These are phyloP conservation scores for Leavenworthia alabamica DNA, from an alignment of 345 rosid genomes.

Conservation along the genomic window DNA sequence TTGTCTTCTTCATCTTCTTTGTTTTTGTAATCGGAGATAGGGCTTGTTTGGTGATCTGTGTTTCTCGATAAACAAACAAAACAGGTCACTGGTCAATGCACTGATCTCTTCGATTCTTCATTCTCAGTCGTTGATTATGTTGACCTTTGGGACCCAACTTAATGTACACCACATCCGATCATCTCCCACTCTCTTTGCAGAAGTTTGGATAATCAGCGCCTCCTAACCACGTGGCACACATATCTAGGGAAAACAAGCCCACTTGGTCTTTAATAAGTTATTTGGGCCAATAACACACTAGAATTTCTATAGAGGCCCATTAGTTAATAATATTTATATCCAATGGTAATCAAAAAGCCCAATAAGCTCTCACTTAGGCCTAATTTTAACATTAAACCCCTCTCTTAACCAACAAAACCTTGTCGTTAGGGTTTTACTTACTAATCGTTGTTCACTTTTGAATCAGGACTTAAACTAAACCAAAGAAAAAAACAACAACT, in stretches of 20 bases:
- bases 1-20: slow-evolving; percentile 14
- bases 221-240: slow-evolving; percentile 21
- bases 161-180: no score
- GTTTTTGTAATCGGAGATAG: slow-evolving; percentile 28
- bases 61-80: slow-evolving; percentile 36
- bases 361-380: background rate
- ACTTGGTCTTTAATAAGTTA: background rate
- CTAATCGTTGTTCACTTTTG: background rate
- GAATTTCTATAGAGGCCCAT: background rate
- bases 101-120: background rate
- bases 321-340: background rate
- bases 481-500: slow-evolving; percentile 1
- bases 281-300: background rate
- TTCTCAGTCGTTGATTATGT: slow-evolving; percentile 22
- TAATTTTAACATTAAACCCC: background rate
- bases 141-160: slow-evolving; percentile 9
- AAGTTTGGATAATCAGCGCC: background rate
- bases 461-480: background rate
- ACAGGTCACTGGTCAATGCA: slow-evolving; percentile 13
- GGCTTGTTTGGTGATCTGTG: slow-evolving; percentile 65
- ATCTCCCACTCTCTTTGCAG: no score
- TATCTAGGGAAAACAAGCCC: background rate
- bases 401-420: slow-evolving; percentile 7
- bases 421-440: slow-evolving; percentile 23
- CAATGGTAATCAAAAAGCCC: background rate